A percentile compares a stretch with the other conserved stretches of the same genome.
Conservation (phyloP, 169 alveolate species). For the Ichthyophthirius multifiliis region DNA sequence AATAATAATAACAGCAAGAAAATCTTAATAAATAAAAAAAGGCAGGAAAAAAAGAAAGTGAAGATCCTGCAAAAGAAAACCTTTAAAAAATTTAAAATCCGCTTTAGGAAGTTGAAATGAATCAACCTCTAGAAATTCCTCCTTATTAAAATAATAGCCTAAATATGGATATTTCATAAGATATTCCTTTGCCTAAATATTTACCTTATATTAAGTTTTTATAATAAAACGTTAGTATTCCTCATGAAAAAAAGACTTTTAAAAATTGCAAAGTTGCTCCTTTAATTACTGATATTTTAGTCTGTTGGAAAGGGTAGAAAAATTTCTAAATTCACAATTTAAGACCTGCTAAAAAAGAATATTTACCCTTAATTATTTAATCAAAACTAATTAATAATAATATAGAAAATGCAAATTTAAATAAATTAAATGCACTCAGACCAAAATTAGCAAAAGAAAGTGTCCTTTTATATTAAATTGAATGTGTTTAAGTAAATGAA, state of each 20-base stretch:
- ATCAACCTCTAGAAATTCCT: no score
- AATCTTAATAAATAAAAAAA: neutral
- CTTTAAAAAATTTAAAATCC: constrained; percentile 15
- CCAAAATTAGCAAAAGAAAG: no score
- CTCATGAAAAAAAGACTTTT: neutral
- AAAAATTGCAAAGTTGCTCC: neutral
- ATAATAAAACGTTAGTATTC: neutral
- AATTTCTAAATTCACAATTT: neutral
- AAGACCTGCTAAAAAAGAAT: constrained; percentile 1
- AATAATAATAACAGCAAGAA: neutral
- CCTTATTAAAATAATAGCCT: no score
- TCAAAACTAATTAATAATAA: no score
- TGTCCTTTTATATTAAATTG: neutral
- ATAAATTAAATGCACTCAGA: neutral
- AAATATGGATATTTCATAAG: constrained; percentile 7
- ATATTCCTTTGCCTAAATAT: neutral
- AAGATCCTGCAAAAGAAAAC: neutral
- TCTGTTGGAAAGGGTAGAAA: neutral
- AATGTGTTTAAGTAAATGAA: neutral
- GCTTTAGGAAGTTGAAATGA: no score
- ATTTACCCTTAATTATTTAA: neutral
- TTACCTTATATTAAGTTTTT: neutral
- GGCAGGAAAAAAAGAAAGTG: constrained; percentile 5
- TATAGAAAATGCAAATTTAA: neutral
- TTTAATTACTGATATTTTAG: neutral